Base-by-base conservation (phyloP, 225 moss, liverwort and hornwort genomes). In the Antitrichia curtipendula region DNA sequence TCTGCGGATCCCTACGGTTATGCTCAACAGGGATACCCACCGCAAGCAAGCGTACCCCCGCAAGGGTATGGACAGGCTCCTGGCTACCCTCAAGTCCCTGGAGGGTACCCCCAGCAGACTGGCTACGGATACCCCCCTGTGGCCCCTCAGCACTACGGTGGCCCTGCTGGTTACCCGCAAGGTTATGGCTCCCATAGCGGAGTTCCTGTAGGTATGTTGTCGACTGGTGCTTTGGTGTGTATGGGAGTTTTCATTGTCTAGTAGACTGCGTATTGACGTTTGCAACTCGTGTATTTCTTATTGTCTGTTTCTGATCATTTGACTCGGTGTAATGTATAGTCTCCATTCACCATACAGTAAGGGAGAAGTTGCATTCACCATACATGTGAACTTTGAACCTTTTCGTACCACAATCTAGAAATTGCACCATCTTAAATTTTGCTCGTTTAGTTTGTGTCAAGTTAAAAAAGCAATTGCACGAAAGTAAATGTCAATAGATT, bases 71-170 rank as follows among this genome's bases (percentile, higher is more conserved):
- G 82, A 15, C 82, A 84, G 36, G 85, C 78, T 87, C 62, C 84
- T 49, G 89, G 85, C 47, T 91, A 91, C 83, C 82, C 90, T 85
- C 87, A 88, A 85, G 85, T 38, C 16, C 85, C 88, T 16, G 83
- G 73, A 64, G 91, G 88, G 41, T 91, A 91, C 77, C 87, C 85
- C 40, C 75, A 75, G 61, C 91, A 87, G 81, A 81, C 81, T 69
- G 81, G 69, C 62, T 86, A 86, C 7, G 63, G 43, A 9, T 91
- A 89, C 57, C 82, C 81, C 36, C 85, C 81, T 70, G 64, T 52
- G 66, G 79, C 45, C 4, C 83, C 91, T 20, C 91, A 65, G 63
- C 83, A 88, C 20, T 86, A 40, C 52, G 88, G 59, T 29, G 59
- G 14, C 53, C 83, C 91, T 58, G 59, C 86, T 31, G 88, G 83